These are phyloP conservation scores for Suhomyces vadensis DNA, from an alignment of 805 yeast species.

Conservation along the genomic window DNA sequence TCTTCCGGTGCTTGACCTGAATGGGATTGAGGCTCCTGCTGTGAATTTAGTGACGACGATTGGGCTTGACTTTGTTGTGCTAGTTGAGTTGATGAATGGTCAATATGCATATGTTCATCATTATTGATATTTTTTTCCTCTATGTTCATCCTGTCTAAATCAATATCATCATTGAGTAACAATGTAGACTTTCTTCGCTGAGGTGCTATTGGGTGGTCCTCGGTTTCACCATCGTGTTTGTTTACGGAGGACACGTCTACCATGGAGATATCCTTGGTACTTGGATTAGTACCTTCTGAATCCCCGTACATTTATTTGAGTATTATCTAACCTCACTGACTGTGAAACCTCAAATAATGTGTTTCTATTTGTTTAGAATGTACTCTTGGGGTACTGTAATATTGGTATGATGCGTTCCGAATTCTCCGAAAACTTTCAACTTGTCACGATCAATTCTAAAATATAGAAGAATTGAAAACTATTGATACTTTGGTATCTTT, in stretches of 20 bases:
- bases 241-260: slow-evolving; percentile 41
- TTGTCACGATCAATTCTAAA: not conserved
- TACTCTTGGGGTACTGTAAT: not conserved
- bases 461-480: not conserved
- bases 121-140: slow-evolving; percentile 30
- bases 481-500: not conserved
- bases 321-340: too few species aligned
- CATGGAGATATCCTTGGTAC: slow-evolving; percentile 41
- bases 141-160: slow-evolving; percentile 51
- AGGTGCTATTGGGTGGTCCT: slow-evolving; percentile 19
- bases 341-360: not conserved
- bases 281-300: not conserved
- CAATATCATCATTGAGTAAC: slow-evolving; percentile 68
- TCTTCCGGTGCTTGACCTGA: slow-evolving; percentile 10
- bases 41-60: slow-evolving; percentile 8
- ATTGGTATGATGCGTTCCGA: not conserved
- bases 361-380: not conserved
- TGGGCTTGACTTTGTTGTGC: slow-evolving; percentile 6
- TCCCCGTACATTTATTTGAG: slow-evolving; percentile 5
- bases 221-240: slow-evolving; percentile 9
- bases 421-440: not conserved
- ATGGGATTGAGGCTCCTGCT: slow-evolving; percentile 10
- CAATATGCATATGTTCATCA: slow-evolving; percentile 19
- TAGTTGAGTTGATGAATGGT: slow-evolving; percentile 13
- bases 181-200: slow-evolving; percentile 67